phyloP scores from a whole-genome alignment of 176 grass and related monocot species.

The Guadua angustifolia region DNA sequence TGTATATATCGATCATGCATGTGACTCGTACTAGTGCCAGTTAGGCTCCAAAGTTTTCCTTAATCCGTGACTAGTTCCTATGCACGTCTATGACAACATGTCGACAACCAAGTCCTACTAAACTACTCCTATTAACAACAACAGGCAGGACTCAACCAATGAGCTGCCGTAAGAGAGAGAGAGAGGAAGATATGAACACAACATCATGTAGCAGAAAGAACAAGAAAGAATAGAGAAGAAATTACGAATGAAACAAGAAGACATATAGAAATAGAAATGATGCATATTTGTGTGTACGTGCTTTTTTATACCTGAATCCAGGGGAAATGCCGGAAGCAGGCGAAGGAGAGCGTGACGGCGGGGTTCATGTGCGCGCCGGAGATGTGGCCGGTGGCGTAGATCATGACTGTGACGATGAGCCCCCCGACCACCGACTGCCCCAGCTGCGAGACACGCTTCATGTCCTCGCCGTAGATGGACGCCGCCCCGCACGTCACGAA shows the following conservation, averaged over 20 bases:
- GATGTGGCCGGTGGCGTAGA: constrained; percentile 92
- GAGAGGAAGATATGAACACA: background rate
- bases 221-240: background rate
- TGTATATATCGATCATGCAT: background rate
- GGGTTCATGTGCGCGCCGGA: constrained; percentile 98
- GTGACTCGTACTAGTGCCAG: background rate
- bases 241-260: background rate
- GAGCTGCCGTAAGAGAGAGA: background rate
- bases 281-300: background rate
- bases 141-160: background rate
- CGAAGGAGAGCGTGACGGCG: constrained; percentile 91
- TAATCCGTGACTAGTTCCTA: background rate
- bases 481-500: constrained; percentile 88
- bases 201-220: constrained; percentile 6
- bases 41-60: background rate
- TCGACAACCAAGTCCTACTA: constrained; percentile 35
- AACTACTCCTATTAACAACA: constrained; percentile 36
- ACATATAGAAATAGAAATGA: background rate
- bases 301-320: constrained; percentile 72
- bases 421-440: constrained; percentile 75
- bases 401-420: constrained; percentile 84
- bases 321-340: constrained; percentile 80
- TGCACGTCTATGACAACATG: constrained; percentile 23
- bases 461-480: constrained; percentile 66
- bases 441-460: constrained; percentile 73